These are phyloP conservation scores for Neurospora sp. DNA, from an alignment of 495 filamentous ascomycete species.

Conservation along the genomic window DNA sequence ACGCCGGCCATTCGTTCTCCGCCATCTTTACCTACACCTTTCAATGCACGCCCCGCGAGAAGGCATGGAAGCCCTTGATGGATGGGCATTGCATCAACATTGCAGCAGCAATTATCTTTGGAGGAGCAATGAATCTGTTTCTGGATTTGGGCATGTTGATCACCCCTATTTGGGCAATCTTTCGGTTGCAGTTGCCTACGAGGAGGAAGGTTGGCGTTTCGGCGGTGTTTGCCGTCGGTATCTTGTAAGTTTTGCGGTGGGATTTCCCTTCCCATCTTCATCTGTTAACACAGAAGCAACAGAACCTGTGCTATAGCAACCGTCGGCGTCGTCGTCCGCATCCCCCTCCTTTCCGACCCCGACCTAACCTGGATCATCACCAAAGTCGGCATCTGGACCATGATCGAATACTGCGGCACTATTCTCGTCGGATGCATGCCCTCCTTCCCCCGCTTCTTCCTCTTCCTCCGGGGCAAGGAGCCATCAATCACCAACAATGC, in stretches of 20 bases:
- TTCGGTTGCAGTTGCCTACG: slow-evolving; percentile 17
- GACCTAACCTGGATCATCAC: slow-evolving; percentile 19
- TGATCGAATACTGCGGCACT: slow-evolving; percentile 25
- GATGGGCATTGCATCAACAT: slow-evolving; percentile 23
- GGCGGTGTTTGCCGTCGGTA: slow-evolving; percentile 22
- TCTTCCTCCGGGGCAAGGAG: slow-evolving; percentile 7
- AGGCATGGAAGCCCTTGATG: slow-evolving; percentile 14
- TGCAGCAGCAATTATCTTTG: slow-evolving; percentile 8
- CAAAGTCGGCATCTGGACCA: slow-evolving; percentile 27
- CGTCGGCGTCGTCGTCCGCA: slow-evolving; percentile 17
- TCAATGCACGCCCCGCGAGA: slow-evolving; percentile 18
- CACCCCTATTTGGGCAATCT: slow-evolving; percentile 20
- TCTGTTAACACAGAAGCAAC: background rate
- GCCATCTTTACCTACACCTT: slow-evolving; percentile 21
- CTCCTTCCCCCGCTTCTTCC: slow-evolving; percentile 20
- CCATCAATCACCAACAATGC: background rate
- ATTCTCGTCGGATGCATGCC: slow-evolving; percentile 25
- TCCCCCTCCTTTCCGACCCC: slow-evolving; percentile 16
- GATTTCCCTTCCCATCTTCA: background rate
- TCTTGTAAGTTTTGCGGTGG: slow-evolving; percentile 13
- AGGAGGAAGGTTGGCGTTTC: slow-evolving; percentile 24
- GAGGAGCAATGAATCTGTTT: slow-evolving; percentile 19
- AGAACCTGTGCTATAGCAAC: slow-evolving; percentile 21
- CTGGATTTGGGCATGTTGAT: slow-evolving; percentile 22
- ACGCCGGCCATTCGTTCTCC: slow-evolving; percentile 15